Evolutionary conservation across 352 stramenopile genomes (phyloP).

Genomic region (Globisporangium rhizosaccharum): DNA sequence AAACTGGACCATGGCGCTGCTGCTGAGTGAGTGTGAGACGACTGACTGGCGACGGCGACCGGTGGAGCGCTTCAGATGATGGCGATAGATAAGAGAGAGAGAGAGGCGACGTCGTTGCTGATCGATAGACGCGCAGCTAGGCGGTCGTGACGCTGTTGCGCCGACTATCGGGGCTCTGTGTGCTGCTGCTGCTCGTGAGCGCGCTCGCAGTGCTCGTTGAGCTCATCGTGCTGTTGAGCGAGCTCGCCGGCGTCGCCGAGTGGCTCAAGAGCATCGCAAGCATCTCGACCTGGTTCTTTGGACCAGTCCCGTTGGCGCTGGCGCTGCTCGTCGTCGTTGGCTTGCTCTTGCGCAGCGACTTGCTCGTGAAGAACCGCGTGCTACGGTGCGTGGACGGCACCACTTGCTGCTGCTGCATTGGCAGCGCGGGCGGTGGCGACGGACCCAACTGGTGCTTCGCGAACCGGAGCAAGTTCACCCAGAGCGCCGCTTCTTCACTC

Average conservation of each 20-base stretch:
- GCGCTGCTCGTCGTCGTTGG: not conserved
- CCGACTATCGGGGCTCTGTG: not conserved
- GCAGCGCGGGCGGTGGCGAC: conserved; percentile 6
- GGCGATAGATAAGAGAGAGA: too few species aligned
- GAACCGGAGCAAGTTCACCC: conserved; percentile 71
- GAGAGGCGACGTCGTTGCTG: too few species aligned
- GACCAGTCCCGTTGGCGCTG: too few species aligned
- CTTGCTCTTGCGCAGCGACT: conserved; percentile 27
- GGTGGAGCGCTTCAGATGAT: too few species aligned
- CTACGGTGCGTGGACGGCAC: conserved; percentile 7
- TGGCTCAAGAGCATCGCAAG: conserved; percentile 33
- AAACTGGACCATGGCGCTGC: too few species aligned
- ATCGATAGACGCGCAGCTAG: not conserved
- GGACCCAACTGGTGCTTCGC: conserved; percentile 39
- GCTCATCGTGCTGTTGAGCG: conserved; percentile 1
- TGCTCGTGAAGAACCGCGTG: conserved; percentile 2
- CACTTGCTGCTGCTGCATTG: conserved; percentile 9
- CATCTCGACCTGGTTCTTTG: conserved; percentile 33
- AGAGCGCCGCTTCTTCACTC: conserved; percentile 54
- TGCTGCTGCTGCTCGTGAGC: not conserved
- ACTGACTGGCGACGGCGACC: too few species aligned
- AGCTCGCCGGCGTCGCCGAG: conserved; percentile 15
- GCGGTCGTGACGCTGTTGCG: not conserved
- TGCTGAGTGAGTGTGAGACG: too few species aligned
- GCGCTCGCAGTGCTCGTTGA: not conserved